Base-by-base conservation (phyloP, 1,284 basidiomycete genomes). In the Testicularia cyperi region DNA sequence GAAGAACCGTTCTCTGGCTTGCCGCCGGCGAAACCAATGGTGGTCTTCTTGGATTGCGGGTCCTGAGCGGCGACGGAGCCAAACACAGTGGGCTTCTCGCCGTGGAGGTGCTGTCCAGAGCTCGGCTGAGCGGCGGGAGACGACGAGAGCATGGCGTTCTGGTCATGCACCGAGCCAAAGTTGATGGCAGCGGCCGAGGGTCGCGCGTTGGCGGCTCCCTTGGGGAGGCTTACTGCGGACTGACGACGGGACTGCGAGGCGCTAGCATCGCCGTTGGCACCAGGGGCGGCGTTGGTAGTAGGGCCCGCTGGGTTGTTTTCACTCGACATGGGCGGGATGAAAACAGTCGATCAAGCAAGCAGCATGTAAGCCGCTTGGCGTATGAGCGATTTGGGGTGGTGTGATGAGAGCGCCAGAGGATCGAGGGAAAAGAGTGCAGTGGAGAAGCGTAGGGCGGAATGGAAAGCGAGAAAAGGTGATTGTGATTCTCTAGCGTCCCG, bases 1-100 rank as follows among this genome's bases (percentile, higher is more conserved):
- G 62, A 47, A 2, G 78, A 83, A 81, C 41, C 88, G 82, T 90
- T 85, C 30, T 91, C 83, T 33, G 84, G 84, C 51, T 52, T 61
- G 55, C 44, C 40, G 47, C 56, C 49, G 16, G 49, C 48, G 33
- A 72, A 68, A 12, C 66, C 68, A 28, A 70, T 62, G 47, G 65
- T 68, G 52, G 71, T 74, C 45, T 68, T 64, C 27, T 56, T 56
- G 16, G 65, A 62, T 44, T 77, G 70, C 23, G 65, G 40, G 24
- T 66, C 68, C 14, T 58, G 44, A 19, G 76, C 69, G 22, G 72
- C 54, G 12, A 75, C 65, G 18, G 65, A 67, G 23, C 78, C 78
- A 56, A 79, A 78, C 5, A 68, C 68, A 46, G 77, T 65, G n/a
- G 76, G 74, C 36, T 67, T 65, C 30, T 70, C 61, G 44, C 69